Evolutionary conservation across 2,329 filamentous ascomycete species (phyloP).

Genomic region (Aureobasidium sp.): DNA sequence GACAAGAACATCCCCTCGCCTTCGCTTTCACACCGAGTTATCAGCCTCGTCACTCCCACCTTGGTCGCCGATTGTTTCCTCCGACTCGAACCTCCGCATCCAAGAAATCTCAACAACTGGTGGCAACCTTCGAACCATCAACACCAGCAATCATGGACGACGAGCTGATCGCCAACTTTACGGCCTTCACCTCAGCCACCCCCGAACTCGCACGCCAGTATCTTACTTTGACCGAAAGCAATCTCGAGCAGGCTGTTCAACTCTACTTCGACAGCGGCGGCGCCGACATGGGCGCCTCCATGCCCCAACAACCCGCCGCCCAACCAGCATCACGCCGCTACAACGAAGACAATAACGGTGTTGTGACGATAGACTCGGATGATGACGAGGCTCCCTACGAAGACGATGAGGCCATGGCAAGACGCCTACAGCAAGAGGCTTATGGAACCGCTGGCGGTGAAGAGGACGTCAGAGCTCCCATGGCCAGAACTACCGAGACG

Average conservation of each 20-base stretch:
- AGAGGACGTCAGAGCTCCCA: constrained; percentile 75
- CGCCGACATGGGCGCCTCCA: constrained; percentile 41
- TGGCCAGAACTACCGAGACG: constrained; percentile 84
- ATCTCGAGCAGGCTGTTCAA: constrained; percentile 77
- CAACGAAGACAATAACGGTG: constrained; percentile 44
- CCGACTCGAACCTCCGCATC: neutral
- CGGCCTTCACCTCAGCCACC: constrained; percentile 68
- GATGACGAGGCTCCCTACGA: constrained; percentile 57
- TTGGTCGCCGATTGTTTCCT: neutral
- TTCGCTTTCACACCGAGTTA: neutral
- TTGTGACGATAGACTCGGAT: constrained; percentile 71
- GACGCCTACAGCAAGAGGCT: constrained; percentile 83
- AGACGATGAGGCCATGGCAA: constrained; percentile 88
- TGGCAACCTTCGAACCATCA: neutral
- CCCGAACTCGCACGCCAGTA: constrained; percentile 71
- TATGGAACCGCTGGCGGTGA: constrained; percentile 52
- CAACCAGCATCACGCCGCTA: constrained; percentile 28
- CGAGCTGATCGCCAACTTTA: constrained; percentile 65
- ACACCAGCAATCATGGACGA: constrained; percentile 30
- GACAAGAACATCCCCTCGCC: neutral
- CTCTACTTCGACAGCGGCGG: constrained; percentile 88
- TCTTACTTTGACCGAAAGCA: constrained; percentile 73
- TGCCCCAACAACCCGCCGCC: constrained; percentile 28
- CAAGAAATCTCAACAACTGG: neutral
- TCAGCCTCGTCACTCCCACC: neutral